Conservation (phyloP, 129 eudicot species). For the Escallonia rubra region DNA sequence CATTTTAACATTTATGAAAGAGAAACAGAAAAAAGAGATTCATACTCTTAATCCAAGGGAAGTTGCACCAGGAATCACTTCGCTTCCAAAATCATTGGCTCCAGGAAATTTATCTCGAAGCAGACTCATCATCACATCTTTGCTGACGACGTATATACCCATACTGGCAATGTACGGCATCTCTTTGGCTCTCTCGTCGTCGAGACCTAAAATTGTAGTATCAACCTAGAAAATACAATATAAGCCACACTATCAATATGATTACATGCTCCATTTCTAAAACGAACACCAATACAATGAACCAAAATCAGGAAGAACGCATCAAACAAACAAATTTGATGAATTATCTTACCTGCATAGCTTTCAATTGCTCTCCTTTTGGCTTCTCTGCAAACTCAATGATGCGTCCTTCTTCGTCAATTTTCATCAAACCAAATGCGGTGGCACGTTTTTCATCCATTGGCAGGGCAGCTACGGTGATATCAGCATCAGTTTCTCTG, state of each 20-base stretch:
- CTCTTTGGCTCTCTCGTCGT: conserved; percentile 81
- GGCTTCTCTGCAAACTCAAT: conserved; percentile 95
- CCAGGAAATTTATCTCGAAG: conserved; percentile 76
- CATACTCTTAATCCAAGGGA: conserved; percentile 81
- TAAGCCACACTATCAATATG: background rate
- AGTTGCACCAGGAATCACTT: conserved; percentile 97
- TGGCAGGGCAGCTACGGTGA: conserved; percentile 94
- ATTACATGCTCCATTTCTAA: background rate
- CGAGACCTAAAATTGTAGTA: conserved; percentile 78
- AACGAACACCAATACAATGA: background rate
- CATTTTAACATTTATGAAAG: background rate
- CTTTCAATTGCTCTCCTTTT: conserved; percentile 75
- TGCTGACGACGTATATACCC: conserved; percentile 86
- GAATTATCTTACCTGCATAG: conserved; percentile 52
- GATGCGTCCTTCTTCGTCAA: conserved; percentile 92
- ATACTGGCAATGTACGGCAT: conserved; percentile 88
- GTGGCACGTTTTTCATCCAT: conserved; percentile 99
- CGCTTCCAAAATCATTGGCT: conserved; percentile 98
- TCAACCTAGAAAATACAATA: conserved; percentile 38
- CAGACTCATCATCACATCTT: conserved; percentile 78
- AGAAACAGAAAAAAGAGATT: conserved; percentile 6
- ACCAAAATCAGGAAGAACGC: background rate
- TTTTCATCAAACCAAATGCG: conserved; percentile 96
- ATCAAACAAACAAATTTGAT: background rate
- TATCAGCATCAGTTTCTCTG: conserved; percentile 97